Percentiles rank a stretch among this genome's conserved stretches.
Evolutionary conservation across 1,284 basidiomycete genomes (phyloP).

Genomic region (Coniophora puteana): DNA sequence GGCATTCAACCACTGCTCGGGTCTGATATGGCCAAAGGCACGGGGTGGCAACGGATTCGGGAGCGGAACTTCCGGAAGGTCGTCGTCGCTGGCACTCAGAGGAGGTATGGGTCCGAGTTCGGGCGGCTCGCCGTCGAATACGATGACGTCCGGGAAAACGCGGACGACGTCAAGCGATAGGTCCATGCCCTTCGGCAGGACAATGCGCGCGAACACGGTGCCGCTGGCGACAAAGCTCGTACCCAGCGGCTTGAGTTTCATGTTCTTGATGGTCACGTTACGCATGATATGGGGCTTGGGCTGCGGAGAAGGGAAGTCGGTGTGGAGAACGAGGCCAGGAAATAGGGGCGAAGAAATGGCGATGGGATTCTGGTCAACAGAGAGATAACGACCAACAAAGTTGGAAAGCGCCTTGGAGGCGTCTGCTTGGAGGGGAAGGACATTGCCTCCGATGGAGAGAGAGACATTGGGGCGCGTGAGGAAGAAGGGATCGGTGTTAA

Average conservation of each 20-base stretch:
- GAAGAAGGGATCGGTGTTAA: conserved; percentile 49
- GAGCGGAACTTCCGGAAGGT: conserved; percentile 40
- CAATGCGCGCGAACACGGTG: conserved; percentile 55
- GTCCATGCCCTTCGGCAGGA: conserved; percentile 64
- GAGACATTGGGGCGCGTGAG: conserved; percentile 68
- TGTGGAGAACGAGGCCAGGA: conserved; percentile 41
- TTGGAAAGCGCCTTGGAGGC: conserved; percentile 48
- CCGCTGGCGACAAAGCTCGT: conserved; percentile 60
- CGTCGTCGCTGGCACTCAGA: conserved; percentile 9
- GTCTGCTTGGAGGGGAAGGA: conserved; percentile 49
- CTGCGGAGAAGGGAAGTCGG: conserved; percentile 59
- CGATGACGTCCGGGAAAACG: conserved; percentile 68
- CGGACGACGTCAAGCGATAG: conserved; percentile 55
- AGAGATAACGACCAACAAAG: conserved; percentile 61
- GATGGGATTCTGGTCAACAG: conserved; percentile 51
- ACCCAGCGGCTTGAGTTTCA: conserved; percentile 59
- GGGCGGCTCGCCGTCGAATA: conserved; percentile 68
- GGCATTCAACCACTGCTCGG: conserved; percentile 63
- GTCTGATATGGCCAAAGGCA: conserved; percentile 71
- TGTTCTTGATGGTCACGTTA: conserved; percentile 67
- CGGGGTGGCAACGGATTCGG: conserved; percentile 61
- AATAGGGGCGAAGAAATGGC: conserved; percentile 52
- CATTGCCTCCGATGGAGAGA: conserved; percentile 50
- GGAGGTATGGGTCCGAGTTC: conserved; percentile 16
- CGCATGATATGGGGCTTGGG: conserved; percentile 60